Evolutionary conservation across 306 rosid species (phyloP), one percentile per base, ranked within the genome.

Genomic region (Glycine tomentella): DNA sequence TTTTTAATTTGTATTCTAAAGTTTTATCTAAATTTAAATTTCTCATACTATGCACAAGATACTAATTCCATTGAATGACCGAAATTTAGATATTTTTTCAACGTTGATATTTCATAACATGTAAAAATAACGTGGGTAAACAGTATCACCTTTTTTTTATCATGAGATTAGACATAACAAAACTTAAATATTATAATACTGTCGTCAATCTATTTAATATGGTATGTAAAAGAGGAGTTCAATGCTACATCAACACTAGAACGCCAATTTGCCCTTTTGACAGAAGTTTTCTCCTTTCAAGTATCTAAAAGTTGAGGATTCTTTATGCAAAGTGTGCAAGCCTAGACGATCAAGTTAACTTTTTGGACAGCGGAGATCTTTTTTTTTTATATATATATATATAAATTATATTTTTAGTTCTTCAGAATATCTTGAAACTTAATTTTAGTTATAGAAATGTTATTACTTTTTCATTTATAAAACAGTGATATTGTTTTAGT

Each of bases 251-350:
- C 31, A 25, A 61, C 36, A 16, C 34, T n/a, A 40, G 66, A 38
- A 2, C n/a, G 14, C 34, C 61, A 4, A 52, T 34, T 4, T 40
- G 2, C 9, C 56, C 15, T 63, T 85, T 58, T 48, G 15, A 73
- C 16, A 78, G 48, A 72, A 13, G 1, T 40, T 59, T 80, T 68
- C 65, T 12, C 6, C 74, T 34, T 74, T 40, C 57, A 55, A 63
- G 66, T 45, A 70, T 51, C 82, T 62, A 67, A 70, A 46, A 80
- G 82, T 72, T 74, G 9, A 68, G 50, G 44, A 66, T 70, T 70
- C 46, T 76, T 62, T 20, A 48, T 53, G 46, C 8, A 9, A 25
- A 44, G 67, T 42, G 15, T 53, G 2, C 3, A 13, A n/a, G 1
- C 69, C 77, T 14, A 38, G 16, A 33, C 6, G 44, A 40, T 50